phyloP scores from a whole-genome alignment of 768 basidiomycete species.

The Russula dissimulans region DNA sequence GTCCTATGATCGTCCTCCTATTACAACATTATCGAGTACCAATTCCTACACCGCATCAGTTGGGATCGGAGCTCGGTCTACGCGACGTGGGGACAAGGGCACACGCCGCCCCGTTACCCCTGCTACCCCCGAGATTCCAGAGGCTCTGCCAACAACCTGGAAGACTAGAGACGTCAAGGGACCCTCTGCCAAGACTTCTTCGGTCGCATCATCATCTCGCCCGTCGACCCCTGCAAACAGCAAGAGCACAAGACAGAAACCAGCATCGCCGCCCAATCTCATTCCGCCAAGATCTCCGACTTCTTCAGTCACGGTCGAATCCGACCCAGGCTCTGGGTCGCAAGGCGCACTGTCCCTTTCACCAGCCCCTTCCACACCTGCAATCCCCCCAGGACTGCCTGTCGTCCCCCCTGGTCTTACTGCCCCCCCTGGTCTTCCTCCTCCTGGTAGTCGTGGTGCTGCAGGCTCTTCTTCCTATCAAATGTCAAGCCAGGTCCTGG shows the following conservation, averaged over 20 bases:
- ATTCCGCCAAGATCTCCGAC: constrained; percentile 22
- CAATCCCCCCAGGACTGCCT: constrained; percentile 42
- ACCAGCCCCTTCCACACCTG: constrained; percentile 37
- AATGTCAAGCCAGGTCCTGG: constrained; percentile 78
- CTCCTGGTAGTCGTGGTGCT: constrained; percentile 35
- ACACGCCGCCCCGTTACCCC: constrained; percentile 36
- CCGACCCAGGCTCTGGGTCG: constrained; percentile 22
- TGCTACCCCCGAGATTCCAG: constrained; percentile 20
- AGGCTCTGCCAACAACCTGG: constrained; percentile 7
- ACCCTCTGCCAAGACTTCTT: constrained; percentile 34
- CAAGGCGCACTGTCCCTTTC: constrained; percentile 22
- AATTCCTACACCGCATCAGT: constrained; percentile 14
- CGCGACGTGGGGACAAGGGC: constrained; percentile 19
- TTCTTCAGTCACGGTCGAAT: constrained; percentile 22
- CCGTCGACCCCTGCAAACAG: constrained; percentile 44
- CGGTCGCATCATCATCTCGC: constrained; percentile 45
- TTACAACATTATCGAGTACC: constrained; percentile 22
- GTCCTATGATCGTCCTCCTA: constrained; percentile 15
- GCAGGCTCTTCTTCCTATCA: constrained; percentile 50
- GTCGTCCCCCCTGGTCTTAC: constrained; percentile 54
- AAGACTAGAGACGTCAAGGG: constrained; percentile 35
- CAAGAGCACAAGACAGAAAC: constrained; percentile 6
- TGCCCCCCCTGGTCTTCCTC: constrained; percentile 51
- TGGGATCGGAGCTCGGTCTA: constrained; percentile 15
- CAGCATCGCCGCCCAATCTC: constrained; percentile 10